Conservation (phyloP, 805 yeast genomes). For the Candida vaughaniae region DNA sequence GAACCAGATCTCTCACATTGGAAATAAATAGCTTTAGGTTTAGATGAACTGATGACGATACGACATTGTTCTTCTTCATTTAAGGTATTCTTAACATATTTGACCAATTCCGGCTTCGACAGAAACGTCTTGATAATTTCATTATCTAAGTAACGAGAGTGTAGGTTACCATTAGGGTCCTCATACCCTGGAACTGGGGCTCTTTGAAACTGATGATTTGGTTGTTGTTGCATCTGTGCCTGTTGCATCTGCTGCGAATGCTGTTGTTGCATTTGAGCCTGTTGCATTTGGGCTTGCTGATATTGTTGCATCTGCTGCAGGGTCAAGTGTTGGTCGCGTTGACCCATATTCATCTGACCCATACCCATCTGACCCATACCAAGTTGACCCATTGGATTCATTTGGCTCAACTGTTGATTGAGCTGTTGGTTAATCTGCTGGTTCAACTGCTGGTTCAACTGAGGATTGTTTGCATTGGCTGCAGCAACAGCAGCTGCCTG, state of each 20-base stretch:
- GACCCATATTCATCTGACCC: constrained; percentile 5
- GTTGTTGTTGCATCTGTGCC: constrained; percentile 11
- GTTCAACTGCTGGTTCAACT: constrained; percentile 14
- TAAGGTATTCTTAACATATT: constrained; percentile 37
- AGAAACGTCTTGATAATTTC: constrained; percentile 31
- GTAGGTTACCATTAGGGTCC: constrained; percentile 17
- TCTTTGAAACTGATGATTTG: constrained; percentile 9
- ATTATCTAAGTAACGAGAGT: constrained; percentile 28
- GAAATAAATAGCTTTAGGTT: constrained; percentile 48
- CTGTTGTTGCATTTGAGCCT: constrained; percentile 12
- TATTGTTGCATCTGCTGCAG: constrained; percentile 19
- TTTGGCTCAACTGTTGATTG: constrained; percentile 4
- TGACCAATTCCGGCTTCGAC: constrained; percentile 26
- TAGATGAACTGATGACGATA: constrained; percentile 46
- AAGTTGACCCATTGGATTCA: not conserved
- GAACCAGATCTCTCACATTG: constrained; percentile 45
- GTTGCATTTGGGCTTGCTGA: constrained; percentile 17
- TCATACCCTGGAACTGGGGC: constrained; percentile 12
- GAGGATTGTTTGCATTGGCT: constrained; percentile 15
- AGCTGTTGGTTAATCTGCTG: constrained; percentile 13
- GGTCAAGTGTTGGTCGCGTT: constrained; percentile 15
- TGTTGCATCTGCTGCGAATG: constrained; percentile 15
- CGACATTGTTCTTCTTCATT: constrained; percentile 39
- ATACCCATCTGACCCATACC: constrained; percentile 8
- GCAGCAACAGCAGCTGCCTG: constrained; percentile 16